Base-by-base conservation (phyloP, 2,329 filamentous ascomycete genomes). In the Exophiala bonariae region DNA sequence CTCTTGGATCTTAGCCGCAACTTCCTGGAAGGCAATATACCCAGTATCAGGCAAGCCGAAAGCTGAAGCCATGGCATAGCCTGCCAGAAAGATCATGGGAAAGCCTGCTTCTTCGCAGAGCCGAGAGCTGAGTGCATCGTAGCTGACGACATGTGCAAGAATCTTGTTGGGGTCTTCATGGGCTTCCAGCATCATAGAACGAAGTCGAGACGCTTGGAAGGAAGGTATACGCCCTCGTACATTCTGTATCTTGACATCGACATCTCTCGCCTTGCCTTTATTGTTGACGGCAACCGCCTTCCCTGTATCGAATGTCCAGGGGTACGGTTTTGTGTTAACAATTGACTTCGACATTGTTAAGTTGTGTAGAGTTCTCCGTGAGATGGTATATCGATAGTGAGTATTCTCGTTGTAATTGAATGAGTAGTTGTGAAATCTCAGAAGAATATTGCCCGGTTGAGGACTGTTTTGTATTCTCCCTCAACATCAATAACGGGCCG, bases 11-110 rank as follows among this genome's bases (percentile, higher is more conserved):
- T 73, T 73, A 11, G 65, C 62, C 36, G 66, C 71, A 61, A 76
- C 68, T 49, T 76, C 74, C 7, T 65, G 61, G 53, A 76, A 69
- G 2, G 73, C 72, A 43, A 76, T 76, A 40, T 76, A 77, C 1
- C 74, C 73, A 1, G 74, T 73, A 50, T 76, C 73, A 0, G 73
- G 73, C 0, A 76, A 60, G 1, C 70, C 69, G 41, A 68, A 66
- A 0, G 68, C 55, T 13, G 63, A 67, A 0, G 73, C 61, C 10
- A 75, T 66, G 0, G 70, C 58, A 48, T 70, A 75, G 0, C 72
- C 72, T 0, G 70, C 65, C 0, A 75, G 59, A 44, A 76, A 76
- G 8, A 74, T 50, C 38, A 75, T 59, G 0, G 72, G 73, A 37
- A 75, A 75, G 0, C 72, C 72, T 1, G 72, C 69, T 51, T 75